Evolutionary conservation across 495 filamentous ascomycete genomes (phyloP), one percentile per base, ranked within the genome.

Genomic region (Xylaria flabelliformis): DNA sequence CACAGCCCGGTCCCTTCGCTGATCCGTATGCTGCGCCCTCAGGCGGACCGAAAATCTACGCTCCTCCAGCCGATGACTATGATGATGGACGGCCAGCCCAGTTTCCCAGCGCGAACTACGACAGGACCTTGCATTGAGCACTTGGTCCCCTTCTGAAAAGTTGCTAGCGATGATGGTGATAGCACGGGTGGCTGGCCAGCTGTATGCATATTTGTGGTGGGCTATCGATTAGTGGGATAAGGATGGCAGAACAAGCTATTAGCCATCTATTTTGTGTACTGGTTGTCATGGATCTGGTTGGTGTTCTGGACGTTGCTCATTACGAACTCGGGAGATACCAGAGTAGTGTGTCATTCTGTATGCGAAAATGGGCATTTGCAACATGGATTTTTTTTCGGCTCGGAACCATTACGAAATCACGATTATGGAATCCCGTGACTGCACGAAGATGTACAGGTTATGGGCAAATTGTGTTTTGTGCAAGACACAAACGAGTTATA

Each of bases 101-200:
- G 32, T 86, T 85, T 70, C 84, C 84, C 3, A 74, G 67, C 15
- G 84, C 77, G 24, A 78, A 83, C 61, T 86, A 86, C 72, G 83
- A 85, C 64, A 78, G 83, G 58, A 82, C 82, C 26, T 71, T 79
- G 76, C 75, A 76, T 70, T 77, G 76, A 71, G 63, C 59, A 39
- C 19, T 24, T 9, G n/a, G 2, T 1, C n/a, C 34, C 15, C 26
- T 44, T 29, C 61, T 36, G 5, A 50, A 24, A 29, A 8, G 2
- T 36, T 34, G 17, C 56, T 9, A 42, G 41, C 15, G 41, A 34
- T 51, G 7, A 6, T 46, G 42, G 63, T 32, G 10, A 46, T 10
- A 36, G 29, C 39, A 62, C 68, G 12, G 68, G 58, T n/a, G 32
- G 68, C 58, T 29, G 41, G 41, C 51, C 67, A 46, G 36, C 15